Conservation (phyloP, 2,329 filamentous ascomycete species). For the Penicillium digitatum region DNA sequence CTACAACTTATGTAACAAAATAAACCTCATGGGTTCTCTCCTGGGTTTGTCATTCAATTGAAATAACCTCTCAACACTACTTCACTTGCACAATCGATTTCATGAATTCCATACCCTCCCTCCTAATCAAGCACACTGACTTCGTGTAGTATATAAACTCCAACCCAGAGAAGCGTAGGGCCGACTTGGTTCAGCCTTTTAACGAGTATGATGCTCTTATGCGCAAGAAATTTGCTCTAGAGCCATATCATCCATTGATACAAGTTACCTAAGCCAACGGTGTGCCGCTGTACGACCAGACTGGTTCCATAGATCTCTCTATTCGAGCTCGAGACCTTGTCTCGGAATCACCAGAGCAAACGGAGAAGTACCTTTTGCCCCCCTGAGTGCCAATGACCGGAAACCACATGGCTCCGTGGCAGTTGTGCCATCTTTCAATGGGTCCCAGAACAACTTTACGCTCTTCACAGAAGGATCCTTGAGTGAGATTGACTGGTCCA, state of each 20-base stretch:
- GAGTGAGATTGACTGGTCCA: conserved; percentile 73
- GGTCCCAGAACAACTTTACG: conserved; percentile 75
- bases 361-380: conserved; percentile 36
- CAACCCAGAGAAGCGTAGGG: conserved; percentile 25
- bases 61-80: neutral
- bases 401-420: conserved; percentile 62
- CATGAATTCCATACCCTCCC: conserved; percentile 22
- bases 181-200: conserved; percentile 34
- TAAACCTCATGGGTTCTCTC: neutral
- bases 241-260: conserved; percentile 31
- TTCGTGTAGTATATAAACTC: conserved; percentile 28
- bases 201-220: conserved; percentile 36
- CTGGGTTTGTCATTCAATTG: neutral
- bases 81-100: neutral
- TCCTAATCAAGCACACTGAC: conserved; percentile 29
- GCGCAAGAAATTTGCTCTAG: conserved; percentile 39
- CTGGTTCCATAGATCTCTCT: conserved; percentile 23
- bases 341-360: conserved; percentile 28
- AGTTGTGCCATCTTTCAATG: conserved; percentile 61
- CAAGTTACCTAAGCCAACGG: conserved; percentile 32
- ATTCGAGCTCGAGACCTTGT: conserved; percentile 34
- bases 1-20: too few relatives aligned
- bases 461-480: conserved; percentile 77
- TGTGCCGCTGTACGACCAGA: conserved; percentile 33
- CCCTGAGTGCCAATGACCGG: conserved; percentile 50